A percentile compares a stretch with the other conserved stretches of the same genome.
Evolutionary conservation across 495 filamentous ascomycete genomes (phyloP).

Genomic region (Penicillium odoratum): DNA sequence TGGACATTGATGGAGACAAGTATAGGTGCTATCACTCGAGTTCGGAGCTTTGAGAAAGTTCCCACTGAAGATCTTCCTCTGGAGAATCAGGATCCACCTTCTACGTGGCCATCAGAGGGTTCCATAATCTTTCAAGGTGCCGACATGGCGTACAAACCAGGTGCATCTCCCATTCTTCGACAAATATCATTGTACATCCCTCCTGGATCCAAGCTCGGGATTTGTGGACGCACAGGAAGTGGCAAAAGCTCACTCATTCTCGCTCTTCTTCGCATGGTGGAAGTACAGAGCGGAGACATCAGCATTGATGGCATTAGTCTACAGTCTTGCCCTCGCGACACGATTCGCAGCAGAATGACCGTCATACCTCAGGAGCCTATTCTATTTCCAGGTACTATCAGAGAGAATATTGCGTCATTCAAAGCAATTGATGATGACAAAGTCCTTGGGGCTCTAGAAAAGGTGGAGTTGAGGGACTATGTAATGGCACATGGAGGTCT

Average conservation of each 20-base stretch:
- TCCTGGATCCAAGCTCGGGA: neutral
- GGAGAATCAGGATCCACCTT: neutral
- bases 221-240: neutral
- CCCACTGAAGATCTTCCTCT: neutral
- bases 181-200: neutral
- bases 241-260: neutral
- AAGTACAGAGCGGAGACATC: neutral
- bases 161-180: constrained; percentile 1
- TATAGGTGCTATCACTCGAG: constrained; percentile 47
- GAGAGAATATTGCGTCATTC: neutral
- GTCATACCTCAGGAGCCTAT: neutral
- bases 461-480: neutral
- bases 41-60: constrained; percentile 31
- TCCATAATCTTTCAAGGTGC: neutral
- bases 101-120: neutral
- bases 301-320: neutral
- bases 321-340: neutral
- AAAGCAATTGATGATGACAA: neutral
- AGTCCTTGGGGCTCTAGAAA: neutral
- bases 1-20: constrained; percentile 55
- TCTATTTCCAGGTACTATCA: neutral
- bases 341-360: neutral
- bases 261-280: neutral
- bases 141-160: neutral
- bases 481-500: neutral